Base-by-base conservation (phyloP, 208 protist genomes). In the Crithidia sp. region DNA sequence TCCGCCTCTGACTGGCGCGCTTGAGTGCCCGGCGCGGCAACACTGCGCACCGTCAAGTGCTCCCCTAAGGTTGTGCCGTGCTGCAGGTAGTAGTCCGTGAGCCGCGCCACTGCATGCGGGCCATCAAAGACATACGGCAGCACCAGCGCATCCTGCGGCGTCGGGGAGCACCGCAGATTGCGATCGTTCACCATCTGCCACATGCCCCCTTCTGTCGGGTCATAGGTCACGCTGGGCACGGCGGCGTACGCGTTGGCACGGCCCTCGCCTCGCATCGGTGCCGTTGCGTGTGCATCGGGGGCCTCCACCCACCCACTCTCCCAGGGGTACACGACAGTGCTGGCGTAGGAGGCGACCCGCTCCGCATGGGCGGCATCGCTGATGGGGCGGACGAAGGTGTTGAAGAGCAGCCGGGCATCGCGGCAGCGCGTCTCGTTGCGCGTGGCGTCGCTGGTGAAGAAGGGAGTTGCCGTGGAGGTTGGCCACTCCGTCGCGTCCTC, bases 141-240 rank as follows among this genome's bases (percentile, higher is more conserved):
- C 55, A 91, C 60, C 57, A 95, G 69, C 37, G 90, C 90, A 37
- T 89, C 85, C n/a, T 79, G 64, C 16, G 85, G 85, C 0, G 82
- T 85, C 0, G 88, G 87, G 6, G 87, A 87, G 74, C 82, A 84
- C 36, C 90, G 83, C 50, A 80, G 77, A 56, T 88, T 87, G 59
- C 76, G 74, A 12, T 83, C 71, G 67, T 91, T 92, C 53, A 87
- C 79, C 84, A 95, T 88, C 28, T 83, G 73, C 87, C 87, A 95
- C 64, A 85, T 9, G 7, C 90, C 90, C n/a, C 67, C 70, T 67
- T 95, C 90, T 4, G 87, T 93, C 13, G 85, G 90, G 61, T 95
- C 90, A 74, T 86, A 95, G 39, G 28, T 44, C 53, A 50, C 57
- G 9, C 19, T 65, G 9, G 63, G 41, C 10, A 55, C 17, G 41